Evolutionary conservation across 1,284 basidiomycete species (phyloP), one percentile per base, ranked within the genome.

Genomic region (Ustilago vetiveriae): DNA sequence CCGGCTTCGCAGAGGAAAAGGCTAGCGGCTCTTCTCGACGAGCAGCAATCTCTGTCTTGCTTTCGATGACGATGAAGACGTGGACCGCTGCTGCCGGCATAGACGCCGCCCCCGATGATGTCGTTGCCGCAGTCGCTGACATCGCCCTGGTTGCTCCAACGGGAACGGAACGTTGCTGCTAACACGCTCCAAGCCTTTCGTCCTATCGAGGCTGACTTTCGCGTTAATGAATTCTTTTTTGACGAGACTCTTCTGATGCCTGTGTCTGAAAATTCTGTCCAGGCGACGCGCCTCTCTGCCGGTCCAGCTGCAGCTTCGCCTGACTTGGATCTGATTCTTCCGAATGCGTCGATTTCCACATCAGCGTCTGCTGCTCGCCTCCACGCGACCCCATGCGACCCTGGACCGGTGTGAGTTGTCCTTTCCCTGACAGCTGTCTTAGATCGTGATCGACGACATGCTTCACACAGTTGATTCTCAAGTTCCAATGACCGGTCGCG

Each of bases 331-430:
- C 42, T 41, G 14, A 7, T 40, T 47, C 29, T 58, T 58, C 54
- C 62, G n/a, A 50, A 65, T 58, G 49, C 62, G 49, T 64, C 53
- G 39, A 23, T 46, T 24, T 35, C n/a, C n/a, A n/a, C n/a, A n/a
- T n/a, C 23, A 24, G 29, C n/a, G 21, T 17, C 17, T 8, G 37
- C 47, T 9, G 44, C 38, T 43, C n/a, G 44, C 16, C 39, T 38
- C 23, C 23, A 24, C 44, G 17, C 17, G 46, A 54, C 47, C 55
- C 49, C 49, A 42, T 16, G n/a, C 33, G 38, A 6, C n/a, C n/a
- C n/a, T n/a, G n/a, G n/a, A n/a, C n/a, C n/a, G n/a, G n/a, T n/a
- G n/a, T n/a, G n/a, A n/a, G n/a, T n/a, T n/a, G n/a, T n/a, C n/a
- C n/a, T n/a, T n/a, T n/a, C n/a, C 16, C 17, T n/a, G 21, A 16